These are phyloP conservation scores for Pseudomassariella vexata DNA, from an alignment of 2,329 filamentous ascomycete genomes.

Conservation along the genomic window DNA sequence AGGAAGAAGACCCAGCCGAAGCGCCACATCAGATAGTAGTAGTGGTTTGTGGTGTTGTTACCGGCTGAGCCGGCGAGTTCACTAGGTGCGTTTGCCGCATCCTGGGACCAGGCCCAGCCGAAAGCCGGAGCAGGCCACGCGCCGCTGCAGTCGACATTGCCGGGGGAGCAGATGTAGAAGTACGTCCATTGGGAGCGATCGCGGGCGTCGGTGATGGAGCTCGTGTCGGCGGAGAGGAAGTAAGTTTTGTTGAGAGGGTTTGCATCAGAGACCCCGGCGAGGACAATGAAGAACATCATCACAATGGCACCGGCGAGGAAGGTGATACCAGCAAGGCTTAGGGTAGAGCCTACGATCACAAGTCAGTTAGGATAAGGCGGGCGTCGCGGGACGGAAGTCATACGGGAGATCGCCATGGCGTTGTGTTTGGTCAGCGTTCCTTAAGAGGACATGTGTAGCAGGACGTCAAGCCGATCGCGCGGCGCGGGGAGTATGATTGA, in stretches of 20 bases:
- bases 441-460: not conserved
- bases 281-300: slow-evolving; percentile 54
- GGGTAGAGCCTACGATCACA: slow-evolving; percentile 23
- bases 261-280: slow-evolving; percentile 44
- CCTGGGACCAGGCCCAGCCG: slow-evolving; percentile 61
- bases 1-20: slow-evolving; percentile 93
- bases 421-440: too few relatives aligned
- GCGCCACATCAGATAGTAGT: slow-evolving; percentile 79
- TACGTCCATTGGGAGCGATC: slow-evolving; percentile 78
- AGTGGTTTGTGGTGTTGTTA: slow-evolving; percentile 45
- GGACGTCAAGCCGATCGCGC: not conserved
- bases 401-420: slow-evolving; percentile 6
- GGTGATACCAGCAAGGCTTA: slow-evolving; percentile 38
- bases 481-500: not conserved
- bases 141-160: slow-evolving; percentile 58
- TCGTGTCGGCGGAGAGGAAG: slow-evolving; percentile 78
- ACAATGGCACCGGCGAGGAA: slow-evolving; percentile 46
- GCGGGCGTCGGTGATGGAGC: slow-evolving; percentile 63
- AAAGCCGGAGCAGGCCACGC: slow-evolving; percentile 60
- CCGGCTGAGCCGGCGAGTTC: slow-evolving; percentile 48
- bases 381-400: not conserved
- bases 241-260: slow-evolving; percentile 67
- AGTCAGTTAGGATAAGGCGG: not conserved
- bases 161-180: slow-evolving; percentile 72
- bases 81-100: slow-evolving; percentile 36